phyloP scores from a whole-genome alignment of 495 filamentous ascomycete genomes.

The Hyaloscypha hepaticicola region DNA sequence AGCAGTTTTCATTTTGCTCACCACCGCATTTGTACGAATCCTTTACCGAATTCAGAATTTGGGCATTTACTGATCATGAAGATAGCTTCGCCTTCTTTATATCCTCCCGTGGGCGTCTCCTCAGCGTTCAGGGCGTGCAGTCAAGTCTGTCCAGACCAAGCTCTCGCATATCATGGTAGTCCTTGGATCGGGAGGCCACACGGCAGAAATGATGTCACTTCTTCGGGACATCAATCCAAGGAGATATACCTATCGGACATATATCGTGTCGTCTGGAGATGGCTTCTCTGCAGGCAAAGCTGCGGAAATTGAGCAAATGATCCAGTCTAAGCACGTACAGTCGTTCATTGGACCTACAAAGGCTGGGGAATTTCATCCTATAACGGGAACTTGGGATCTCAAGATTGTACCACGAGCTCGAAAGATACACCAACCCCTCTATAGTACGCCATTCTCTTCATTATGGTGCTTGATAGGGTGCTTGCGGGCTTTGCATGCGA shows the following conservation, averaged over 20 bases:
- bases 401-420: constrained; percentile 66
- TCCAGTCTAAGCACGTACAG: constrained; percentile 33
- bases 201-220: constrained; percentile 87
- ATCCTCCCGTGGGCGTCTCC: constrained; percentile 41
- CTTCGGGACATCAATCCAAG: constrained; percentile 49
- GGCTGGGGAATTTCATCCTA: constrained; percentile 16
- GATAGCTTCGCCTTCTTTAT: constrained; percentile 50
- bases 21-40: constrained; percentile 24
- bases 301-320: constrained; percentile 55
- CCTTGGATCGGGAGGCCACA: constrained; percentile 92
- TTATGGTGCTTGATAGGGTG: constrained; percentile 54
- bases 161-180: constrained; percentile 74
- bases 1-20: constrained; percentile 19
- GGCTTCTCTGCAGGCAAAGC: constrained; percentile 67
- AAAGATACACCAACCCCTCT: constrained; percentile 71
- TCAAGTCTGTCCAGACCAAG: constrained; percentile 30
- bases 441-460: constrained; percentile 62
- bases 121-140: constrained; percentile 14
- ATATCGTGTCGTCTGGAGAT: constrained; percentile 78
- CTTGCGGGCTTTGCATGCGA: constrained; percentile 34
- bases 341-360: constrained; percentile 11
- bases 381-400: constrained; percentile 39
- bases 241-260: constrained; percentile 68
- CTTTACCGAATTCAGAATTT: background rate
- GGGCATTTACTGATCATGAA: background rate